Conservation (phyloP, 768 basidiomycete genomes). For the Termitomyces sp. region DNA sequence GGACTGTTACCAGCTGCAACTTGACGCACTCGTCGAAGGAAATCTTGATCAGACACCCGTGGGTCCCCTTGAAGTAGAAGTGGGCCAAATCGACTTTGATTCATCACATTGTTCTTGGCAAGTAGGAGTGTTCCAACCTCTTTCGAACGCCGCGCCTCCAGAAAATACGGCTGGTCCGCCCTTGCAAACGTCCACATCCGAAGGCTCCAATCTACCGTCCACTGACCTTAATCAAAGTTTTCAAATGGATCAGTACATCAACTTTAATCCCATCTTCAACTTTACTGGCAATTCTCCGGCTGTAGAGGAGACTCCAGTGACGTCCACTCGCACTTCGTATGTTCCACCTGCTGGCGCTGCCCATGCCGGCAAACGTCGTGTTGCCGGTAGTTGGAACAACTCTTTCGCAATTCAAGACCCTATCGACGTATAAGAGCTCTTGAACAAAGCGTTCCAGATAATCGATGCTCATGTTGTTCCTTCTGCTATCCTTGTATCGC, state of each 20-base stretch:
- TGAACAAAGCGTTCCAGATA: background rate
- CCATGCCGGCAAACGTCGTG: constrained; percentile 45
- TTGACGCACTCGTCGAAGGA: constrained; percentile 2
- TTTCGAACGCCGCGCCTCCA: background rate
- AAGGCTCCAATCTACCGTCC: background rate
- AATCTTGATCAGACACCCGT: constrained; percentile 2
- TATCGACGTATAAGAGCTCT: constrained; percentile 19
- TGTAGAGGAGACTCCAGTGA: constrained; percentile 12
- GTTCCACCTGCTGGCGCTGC: constrained; percentile 52
- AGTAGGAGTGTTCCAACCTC: background rate
- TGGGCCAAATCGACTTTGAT: constrained; percentile 10
- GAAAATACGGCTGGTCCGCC: constrained; percentile 10
- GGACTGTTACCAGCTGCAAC: constrained; percentile 12
- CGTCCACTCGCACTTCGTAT: constrained; percentile 29
- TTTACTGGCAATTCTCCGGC: constrained; percentile 7
- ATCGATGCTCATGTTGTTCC: background rate
- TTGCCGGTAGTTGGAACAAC: constrained; percentile 45
- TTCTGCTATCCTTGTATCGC: constrained; percentile 11
- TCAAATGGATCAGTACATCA: constrained; percentile 28
- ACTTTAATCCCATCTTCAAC: constrained; percentile 17
- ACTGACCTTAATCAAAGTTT: constrained; percentile 6
- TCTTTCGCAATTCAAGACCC: constrained; percentile 16
- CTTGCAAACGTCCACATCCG: background rate
- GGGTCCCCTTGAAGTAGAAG: constrained; percentile 12
- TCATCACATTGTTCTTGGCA: constrained; percentile 5